Base-by-base conservation (phyloP, 305 asterid genomes). In the Ilex paraguariensis region DNA sequence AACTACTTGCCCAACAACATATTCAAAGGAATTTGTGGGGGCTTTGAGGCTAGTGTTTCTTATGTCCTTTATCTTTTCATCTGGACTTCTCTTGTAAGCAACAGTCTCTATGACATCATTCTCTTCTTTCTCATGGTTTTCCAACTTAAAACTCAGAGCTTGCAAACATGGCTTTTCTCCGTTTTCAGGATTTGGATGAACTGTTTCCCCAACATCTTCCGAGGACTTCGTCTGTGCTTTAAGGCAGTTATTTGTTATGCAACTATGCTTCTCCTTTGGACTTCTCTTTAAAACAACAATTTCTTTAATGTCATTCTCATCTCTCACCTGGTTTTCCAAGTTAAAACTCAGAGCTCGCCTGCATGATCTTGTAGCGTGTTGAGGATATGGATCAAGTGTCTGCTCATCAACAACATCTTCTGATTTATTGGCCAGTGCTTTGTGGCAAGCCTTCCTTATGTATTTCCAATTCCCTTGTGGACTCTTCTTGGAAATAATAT, bases 341-440 rank as follows among this genome's bases (percentile, higher is more conserved):
- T 54, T 44, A 31, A 78, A 83, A 61, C 53, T 44, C n/a, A 83
- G 63, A 49, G 56, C 42, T 54, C 64, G 71, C 57, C 61, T 70
- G 57, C 78, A 65, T 39, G 66, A 61, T 58, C 40, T 68, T 56
- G 4, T 61, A 67, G 7, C 30, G 46, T 46, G 21, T 51, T 50
- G 28, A 36, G 40, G 56, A 13, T 49, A 48, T 55, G 3, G 52
- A 57, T 36, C 40, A 30, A 52, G n/a, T 31, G 33, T 53, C 64
- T 61, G 58, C 52, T 13, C 9, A 30, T 51, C 44, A 42, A 9
- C 42, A 36, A 36, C 28, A 21, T 21, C 5, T 7, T 36, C 42
- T 8, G 42, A 33, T n/a, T 21, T 14, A 55, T 58, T 56, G 36
- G 13, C 28, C 12, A 30, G n/a, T 6, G 11, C n/a, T 59, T 59